Evolutionary conservation across 306 rosid genomes (phyloP).

Genomic region (Vigna angularis): DNA sequence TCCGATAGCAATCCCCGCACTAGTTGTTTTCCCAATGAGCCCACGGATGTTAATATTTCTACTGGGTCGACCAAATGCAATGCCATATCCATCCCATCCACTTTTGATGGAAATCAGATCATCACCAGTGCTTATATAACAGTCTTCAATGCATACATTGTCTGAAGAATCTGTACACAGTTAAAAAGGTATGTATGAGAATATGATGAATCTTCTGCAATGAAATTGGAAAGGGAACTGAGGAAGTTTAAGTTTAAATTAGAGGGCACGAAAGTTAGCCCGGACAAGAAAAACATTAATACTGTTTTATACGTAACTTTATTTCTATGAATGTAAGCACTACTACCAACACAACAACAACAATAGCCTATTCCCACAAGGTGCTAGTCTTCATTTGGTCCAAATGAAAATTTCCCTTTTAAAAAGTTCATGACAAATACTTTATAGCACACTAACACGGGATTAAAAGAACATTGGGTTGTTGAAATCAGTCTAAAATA

Average conservation of each 20-base stretch:
- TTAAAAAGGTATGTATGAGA: conserved; percentile 41
- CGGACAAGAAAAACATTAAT: neutral
- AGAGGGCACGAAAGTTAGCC: neutral
- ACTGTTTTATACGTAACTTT: neutral
- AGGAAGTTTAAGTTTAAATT: neutral
- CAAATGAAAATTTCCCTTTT: conserved; percentile 7
- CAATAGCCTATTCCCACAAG: neutral
- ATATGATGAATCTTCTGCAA: neutral
- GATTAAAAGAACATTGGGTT: conserved; percentile 8
- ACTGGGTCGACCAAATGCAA: conserved; percentile 70
- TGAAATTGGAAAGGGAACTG: neutral
- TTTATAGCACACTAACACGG: conserved; percentile 15
- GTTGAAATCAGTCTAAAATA: conserved; percentile 20
- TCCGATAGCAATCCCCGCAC: conserved; percentile 77
- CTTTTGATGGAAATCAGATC: conserved; percentile 78
- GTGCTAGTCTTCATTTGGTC: neutral
- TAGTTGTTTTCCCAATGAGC: conserved; percentile 57
- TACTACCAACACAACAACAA: neutral
- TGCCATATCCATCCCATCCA: conserved; percentile 89
- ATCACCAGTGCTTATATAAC: conserved; percentile 82
- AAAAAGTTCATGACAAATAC: conserved; percentile 1
- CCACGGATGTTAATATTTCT: conserved; percentile 62
- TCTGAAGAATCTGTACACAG: conserved; percentile 69
- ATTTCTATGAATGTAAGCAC: neutral
- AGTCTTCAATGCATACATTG: conserved; percentile 78